Evolutionary conservation across 805 yeast genomes (phyloP), one percentile per base, ranked within the genome.

Genomic region (Candida michaelii): DNA sequence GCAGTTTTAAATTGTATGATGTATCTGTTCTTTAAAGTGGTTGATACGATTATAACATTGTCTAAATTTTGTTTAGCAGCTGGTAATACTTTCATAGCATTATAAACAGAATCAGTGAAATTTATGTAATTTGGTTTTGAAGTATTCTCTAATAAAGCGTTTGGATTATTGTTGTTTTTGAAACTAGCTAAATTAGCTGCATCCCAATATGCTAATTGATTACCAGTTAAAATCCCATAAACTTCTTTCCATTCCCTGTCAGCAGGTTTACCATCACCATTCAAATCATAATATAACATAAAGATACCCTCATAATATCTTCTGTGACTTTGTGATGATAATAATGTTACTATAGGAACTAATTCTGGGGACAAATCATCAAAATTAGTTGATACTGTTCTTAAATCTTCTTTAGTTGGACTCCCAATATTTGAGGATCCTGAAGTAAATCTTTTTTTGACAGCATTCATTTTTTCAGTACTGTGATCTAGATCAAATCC

Each of bases 181-280:
- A 74, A 74, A 46, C 70, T 73, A 11, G 83, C 79, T 44, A 86
- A 59, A 44, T 74, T 74, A 30, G 79, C 80, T 2, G 89, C 88
- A 58, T 89, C 89, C 97, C 98, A 93, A 48, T 88, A 78, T 0
- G 97, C 95, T 47, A 93, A 69, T 55, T 91, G 96, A 45, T 88
- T 87, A 15, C 99, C 99, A 3, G 88, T 80, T 31, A 93, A 69
- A 12, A 87, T 88, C 33, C 96, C 98, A 60, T 86, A 93, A 17
- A 90, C 96, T 65, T 93, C 97, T 42, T 76, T 74, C 99, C 99
- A 93, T 54, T 76, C 75, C 35, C 97, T 73, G 38, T 83, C 86
- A 0, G 84, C 82, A 0, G 96, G 90, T 43, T 82, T 77, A 7
- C 99, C 99, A 51, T 91, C 96, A 18, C 86, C 79, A 55, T 82